Base-by-base conservation (phyloP, 176 grass and related monocot species). In the Panicum miliaceum region DNA sequence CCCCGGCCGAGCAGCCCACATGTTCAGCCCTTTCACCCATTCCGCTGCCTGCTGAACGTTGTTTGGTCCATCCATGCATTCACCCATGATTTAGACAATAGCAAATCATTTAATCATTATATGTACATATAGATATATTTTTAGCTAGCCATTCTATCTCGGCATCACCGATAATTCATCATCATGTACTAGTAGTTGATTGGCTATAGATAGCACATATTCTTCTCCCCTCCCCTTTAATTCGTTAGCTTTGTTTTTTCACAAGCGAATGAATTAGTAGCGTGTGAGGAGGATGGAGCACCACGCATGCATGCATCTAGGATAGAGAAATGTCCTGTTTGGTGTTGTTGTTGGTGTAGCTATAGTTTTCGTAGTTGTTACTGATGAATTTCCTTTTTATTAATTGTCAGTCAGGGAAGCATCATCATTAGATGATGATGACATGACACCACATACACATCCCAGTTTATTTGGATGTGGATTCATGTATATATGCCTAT, bases 231-330 rank as follows among this genome's bases (percentile, higher is more conserved):
- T 53, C 42, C 19, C 50, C 54, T 61, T 57, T 25, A 20, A 78
- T 67, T 86, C 46, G 37, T 77, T 57, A 45, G 89, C 84, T 90
- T 86, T 75, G 38, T 82, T 86, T 90, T 86, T 82, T 86, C 73
- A 34, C 65, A 34, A 78, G 84, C 81, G 86, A 67, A 83, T 71
- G 60, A 36, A 66, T 70, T 69, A 23, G 12, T 57, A 54, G 32
- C 3, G 70, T 40, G 38, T 68, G 69, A 86, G 83, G 88, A 86
- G 73, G 78, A 89, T 75, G 60, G 87, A 68, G 26, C 41, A 67
- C 81, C 61, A 81, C 32, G 8, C 29, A 15, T 56, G 37, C 9
- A 83, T 82, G 20, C 29, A 81, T 86, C 6, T 77, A 69, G 73
- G 25, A 27, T 7, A 18, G 54, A 12, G 25, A 56, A 56, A 18